Evolutionary conservation across 2,329 filamentous ascomycete genomes (phyloP), one percentile per base, ranked within the genome.

Genomic region (Monilinia polystroma): DNA sequence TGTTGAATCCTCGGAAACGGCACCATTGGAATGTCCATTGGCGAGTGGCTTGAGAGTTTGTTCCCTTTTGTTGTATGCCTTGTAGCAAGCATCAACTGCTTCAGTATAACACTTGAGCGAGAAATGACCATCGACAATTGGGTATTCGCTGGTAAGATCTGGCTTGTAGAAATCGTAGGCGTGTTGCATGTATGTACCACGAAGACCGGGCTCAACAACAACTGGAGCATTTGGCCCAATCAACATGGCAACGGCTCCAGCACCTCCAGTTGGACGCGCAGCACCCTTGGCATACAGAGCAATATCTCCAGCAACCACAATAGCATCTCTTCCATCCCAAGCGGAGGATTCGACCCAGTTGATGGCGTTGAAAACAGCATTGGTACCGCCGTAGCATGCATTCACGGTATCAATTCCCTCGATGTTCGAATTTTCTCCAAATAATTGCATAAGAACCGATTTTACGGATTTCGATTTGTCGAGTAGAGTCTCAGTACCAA

Each of bases 381-480:
- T 93, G 79, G 91, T 94, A 72, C 91, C 91, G 75, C 91, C 91
- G 79, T 94, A 94, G 85, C 91, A 94, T 72, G 91, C 91, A 77
- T 94, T 94, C 78, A 93, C 80, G 66, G 88, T 92, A 80, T 94
- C 91, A 63, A 93, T 85, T 78, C 91, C 91, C 82, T 94, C 91
- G 69, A 94, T 82, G 81, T 90, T 93, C 81, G 87, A 90, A 83
- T 94, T 94, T 74, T 90, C 89, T 76, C 88, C 86, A 74, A 94
- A 93, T 56, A 94, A 84, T 83, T 93, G 91, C 91, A 94, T 94
- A 72, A 94, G 82, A 70, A 94, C 90, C 41, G 90, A 90, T 85
- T 94, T 94, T 82, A 93, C 91, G 56, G 91, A 93, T 85, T 94
- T 94, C 78, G 91, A 93, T 84, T 94, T 94, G 85, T 94, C 91